Evolutionary conservation across 108 stramenopile species (phyloP).

Genomic region (Fragilaria crotonensis): DNA sequence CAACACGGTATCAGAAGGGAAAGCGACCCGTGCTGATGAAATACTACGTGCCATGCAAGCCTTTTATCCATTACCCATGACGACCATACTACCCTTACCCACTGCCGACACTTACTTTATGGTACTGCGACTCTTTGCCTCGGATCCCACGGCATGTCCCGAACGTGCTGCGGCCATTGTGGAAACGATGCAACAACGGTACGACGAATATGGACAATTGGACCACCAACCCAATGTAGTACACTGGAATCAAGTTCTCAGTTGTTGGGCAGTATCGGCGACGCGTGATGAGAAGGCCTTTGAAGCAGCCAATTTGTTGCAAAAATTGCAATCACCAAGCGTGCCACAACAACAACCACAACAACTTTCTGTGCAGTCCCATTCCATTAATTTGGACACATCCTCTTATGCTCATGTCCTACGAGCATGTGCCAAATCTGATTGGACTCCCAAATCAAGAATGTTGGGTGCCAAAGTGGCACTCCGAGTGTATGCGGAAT

Average conservation of each 20-base stretch:
- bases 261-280: background rate
- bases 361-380: no score
- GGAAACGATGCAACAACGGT: background rate
- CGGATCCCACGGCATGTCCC: background rate
- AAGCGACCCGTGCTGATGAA: constrained; percentile 5
- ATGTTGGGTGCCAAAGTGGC: constrained; percentile 22
- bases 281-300: constrained; percentile 1
- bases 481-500: constrained; percentile 27
- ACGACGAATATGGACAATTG: background rate
- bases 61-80: constrained; percentile 4
- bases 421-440: constrained; percentile 6
- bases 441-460: background rate
- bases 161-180: background rate
- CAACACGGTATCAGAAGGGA: constrained; percentile 1
- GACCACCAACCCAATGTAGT: constrained; percentile 3
- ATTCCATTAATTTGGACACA: background rate
- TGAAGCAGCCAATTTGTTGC: background rate
- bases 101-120: constrained; percentile 1
- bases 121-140: constrained; percentile 2
- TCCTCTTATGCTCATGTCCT: constrained; percentile 8
- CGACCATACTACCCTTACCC: no score
- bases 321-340: background rate
- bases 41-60: constrained; percentile 2
- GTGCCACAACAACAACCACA: no score
- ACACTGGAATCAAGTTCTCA: constrained; percentile 6